These are phyloP conservation scores for Incumbomyces delicatus DNA, from an alignment of 2,329 filamentous ascomycete species.

Conservation along the genomic window DNA sequence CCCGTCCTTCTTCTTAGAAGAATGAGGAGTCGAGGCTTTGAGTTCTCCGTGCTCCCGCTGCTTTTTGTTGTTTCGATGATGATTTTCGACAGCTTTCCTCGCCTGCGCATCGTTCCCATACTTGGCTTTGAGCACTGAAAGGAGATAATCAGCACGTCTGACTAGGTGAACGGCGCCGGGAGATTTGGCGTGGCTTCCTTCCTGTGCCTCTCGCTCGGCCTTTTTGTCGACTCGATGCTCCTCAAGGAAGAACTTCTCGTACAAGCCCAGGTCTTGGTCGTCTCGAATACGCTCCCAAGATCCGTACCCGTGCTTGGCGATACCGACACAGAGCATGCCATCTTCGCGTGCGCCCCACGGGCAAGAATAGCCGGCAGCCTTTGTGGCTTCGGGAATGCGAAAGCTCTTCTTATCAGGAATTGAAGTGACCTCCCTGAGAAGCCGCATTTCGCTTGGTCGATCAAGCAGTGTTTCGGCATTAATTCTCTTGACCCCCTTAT, in stretches of 20 bases:
- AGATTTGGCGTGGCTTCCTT: slow-evolving; percentile 58
- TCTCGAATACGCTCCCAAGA: slow-evolving; percentile 93
- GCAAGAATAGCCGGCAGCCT: slow-evolving; percentile 82
- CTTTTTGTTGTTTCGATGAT: slow-evolving; percentile 92
- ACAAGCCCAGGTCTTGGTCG: slow-evolving; percentile 73
- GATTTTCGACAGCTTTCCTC: slow-evolving; percentile 76
- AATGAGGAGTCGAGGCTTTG: slow-evolving; percentile 33
- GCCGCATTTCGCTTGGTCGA: slow-evolving; percentile 75
- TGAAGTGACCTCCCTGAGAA: slow-evolving; percentile 61
- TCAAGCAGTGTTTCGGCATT: slow-evolving; percentile 95
- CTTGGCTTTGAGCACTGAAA: slow-evolving; percentile 90
- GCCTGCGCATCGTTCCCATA: slow-evolving; percentile 58
- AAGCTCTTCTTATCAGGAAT: slow-evolving; percentile 65
- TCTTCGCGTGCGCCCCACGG: slow-evolving; percentile 89
- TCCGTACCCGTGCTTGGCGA: slow-evolving; percentile 86
- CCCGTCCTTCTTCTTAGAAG: slow-evolving; percentile 34
- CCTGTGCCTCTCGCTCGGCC: slow-evolving; percentile 71
- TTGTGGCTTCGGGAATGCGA: slow-evolving; percentile 81
- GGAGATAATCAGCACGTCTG: slow-evolving; percentile 83
- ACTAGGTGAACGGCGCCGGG: slow-evolving; percentile 96
- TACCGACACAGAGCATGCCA: slow-evolving; percentile 91
- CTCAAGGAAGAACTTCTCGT: slow-evolving; percentile 89
- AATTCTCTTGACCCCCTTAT: slow-evolving; percentile 82
- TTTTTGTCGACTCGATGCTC: slow-evolving; percentile 98
- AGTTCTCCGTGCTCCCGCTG: slow-evolving; percentile 15